phyloP scores from a whole-genome alignment of 139 green algal genomes.

The Nannochloris sp. region DNA sequence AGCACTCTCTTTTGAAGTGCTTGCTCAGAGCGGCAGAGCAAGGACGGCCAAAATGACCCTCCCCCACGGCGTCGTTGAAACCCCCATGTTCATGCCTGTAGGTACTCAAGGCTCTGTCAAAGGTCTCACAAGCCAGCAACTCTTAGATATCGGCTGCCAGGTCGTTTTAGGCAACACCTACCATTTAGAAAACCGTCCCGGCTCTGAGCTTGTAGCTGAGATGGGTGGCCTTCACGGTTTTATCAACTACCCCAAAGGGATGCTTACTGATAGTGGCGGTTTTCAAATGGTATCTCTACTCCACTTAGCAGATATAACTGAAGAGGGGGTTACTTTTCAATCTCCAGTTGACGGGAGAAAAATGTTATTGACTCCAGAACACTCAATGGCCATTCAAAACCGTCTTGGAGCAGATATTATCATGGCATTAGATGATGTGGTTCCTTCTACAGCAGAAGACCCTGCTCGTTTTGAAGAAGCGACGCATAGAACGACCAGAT shows the following conservation, averaged over 20 bases:
- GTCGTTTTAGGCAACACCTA: constrained; percentile 97
- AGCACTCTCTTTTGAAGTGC: constrained; percentile 51
- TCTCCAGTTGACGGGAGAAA: constrained; percentile 69
- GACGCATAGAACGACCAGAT: constrained; percentile 82
- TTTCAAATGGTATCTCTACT: constrained; percentile 87
- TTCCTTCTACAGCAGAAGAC: constrained; percentile 48
- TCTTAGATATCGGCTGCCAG: constrained; percentile 76
- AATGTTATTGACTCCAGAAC: constrained; percentile 93
- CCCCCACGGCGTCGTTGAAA: constrained; percentile 75
- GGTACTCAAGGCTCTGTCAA: constrained; percentile 94
- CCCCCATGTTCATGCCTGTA: constrained; percentile 99
- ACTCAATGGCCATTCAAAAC: constrained; percentile 89
- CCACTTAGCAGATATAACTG: constrained; percentile 84
- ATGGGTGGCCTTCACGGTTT: constrained; percentile 87
- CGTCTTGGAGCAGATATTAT: constrained; percentile 87
- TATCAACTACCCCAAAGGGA: constrained; percentile 73
- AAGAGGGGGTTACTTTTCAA: constrained; percentile 85
- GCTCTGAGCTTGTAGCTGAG: constrained; percentile 61
- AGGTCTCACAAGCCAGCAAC: constrained; percentile 68
- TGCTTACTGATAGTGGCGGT: constrained; percentile 74
- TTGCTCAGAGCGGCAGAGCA: constrained; percentile 62
- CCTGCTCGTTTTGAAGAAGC: constrained; percentile 80
- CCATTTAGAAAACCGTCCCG: constrained; percentile 54
- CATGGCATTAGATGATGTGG: constrained; percentile 96
- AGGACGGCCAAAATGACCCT: constrained; percentile 69